phyloP scores from a whole-genome alignment of 2,329 filamentous ascomycete species.

The Cercospora beticola region DNA sequence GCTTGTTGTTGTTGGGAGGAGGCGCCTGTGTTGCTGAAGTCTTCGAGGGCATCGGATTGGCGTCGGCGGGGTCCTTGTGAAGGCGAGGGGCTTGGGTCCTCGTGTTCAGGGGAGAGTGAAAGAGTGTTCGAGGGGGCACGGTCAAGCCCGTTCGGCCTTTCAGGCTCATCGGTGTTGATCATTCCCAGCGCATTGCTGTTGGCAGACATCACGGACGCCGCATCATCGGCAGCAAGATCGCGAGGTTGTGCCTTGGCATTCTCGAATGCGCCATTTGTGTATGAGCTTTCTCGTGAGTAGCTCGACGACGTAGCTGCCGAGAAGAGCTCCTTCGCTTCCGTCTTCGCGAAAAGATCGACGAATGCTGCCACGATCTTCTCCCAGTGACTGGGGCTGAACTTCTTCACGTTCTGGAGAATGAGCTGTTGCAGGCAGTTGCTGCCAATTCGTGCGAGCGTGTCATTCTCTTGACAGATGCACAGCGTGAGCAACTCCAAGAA shows the following conservation, averaged over 20 bases:
- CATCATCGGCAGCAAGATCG: slow-evolving; percentile 20
- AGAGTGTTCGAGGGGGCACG: slow-evolving; percentile 18
- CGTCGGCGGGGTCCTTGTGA: slow-evolving; percentile 18
- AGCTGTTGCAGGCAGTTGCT: slow-evolving; percentile 97
- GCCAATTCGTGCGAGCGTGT: slow-evolving; percentile 95
- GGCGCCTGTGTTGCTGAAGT: slow-evolving; percentile 69
- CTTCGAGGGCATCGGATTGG: slow-evolving; percentile 63
- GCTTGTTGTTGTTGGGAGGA: slow-evolving; percentile 67
- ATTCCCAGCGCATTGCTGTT: slow-evolving; percentile 45
- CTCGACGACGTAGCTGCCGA: slow-evolving; percentile 64
- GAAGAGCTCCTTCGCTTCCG: slow-evolving; percentile 93
- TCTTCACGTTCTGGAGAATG: slow-evolving; percentile 92
- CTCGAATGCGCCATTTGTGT: slow-evolving; percentile 27
- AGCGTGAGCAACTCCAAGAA: slow-evolving; percentile 91
- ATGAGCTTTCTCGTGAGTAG: slow-evolving; percentile 30
- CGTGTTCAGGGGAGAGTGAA: slow-evolving; percentile 22
- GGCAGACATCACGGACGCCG: slow-evolving; percentile 22
- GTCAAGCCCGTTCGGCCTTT: slow-evolving; percentile 18
- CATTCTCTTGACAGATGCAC: slow-evolving; percentile 98
- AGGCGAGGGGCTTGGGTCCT: slow-evolving; percentile 16
- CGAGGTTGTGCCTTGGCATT: slow-evolving; percentile 18
- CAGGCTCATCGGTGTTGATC: slow-evolving; percentile 37
- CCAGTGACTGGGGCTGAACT: slow-evolving; percentile 88
- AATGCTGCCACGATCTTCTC: slow-evolving; percentile 92
- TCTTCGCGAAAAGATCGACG: slow-evolving; percentile 90